phyloP scores from a whole-genome alignment of 2,329 filamentous ascomycete species.

The Myriosclerotinia duriaeana region DNA sequence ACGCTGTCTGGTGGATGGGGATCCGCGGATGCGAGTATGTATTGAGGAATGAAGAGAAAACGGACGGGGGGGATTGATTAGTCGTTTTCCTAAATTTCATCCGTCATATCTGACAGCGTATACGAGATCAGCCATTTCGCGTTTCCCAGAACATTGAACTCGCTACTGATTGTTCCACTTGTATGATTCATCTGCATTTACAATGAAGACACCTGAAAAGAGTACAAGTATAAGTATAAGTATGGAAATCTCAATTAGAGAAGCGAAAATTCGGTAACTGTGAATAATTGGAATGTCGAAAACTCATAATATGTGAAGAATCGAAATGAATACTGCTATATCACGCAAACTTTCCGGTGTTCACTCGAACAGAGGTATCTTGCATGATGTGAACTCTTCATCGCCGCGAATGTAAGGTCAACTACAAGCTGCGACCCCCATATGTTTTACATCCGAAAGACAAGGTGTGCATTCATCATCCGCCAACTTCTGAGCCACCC shows the following conservation, averaged over 20 bases:
- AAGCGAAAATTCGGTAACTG: too few species aligned
- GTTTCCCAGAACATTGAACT: conserved; percentile 57
- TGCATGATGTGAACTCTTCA: neutral
- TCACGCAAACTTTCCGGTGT: neutral
- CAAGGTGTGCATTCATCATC: conserved; percentile 7
- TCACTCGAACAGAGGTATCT: neutral
- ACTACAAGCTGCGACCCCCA: neutral
- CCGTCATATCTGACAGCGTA: conserved; percentile 50
- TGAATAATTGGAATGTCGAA: neutral
- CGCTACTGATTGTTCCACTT: conserved; percentile 58
- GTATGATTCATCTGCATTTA: conserved; percentile 62
- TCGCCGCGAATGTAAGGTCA: neutral
- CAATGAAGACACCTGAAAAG: conserved; percentile 57
- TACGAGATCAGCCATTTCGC: conserved; percentile 58
- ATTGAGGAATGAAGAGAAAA: too few species aligned
- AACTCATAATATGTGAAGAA: conserved; percentile 17
- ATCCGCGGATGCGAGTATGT: too few species aligned
- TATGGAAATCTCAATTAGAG: neutral
- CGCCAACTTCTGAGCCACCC: too few species aligned
- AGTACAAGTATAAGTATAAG: neutral
- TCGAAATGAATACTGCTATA: conserved; percentile 30
- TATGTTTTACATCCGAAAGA: neutral
- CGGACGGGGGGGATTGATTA: too few species aligned
- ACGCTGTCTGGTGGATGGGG: too few species aligned
- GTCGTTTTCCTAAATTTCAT: neutral